Conservation (phyloP, 2,329 filamentous ascomycete genomes). For the Claviceps sp. region DNA sequence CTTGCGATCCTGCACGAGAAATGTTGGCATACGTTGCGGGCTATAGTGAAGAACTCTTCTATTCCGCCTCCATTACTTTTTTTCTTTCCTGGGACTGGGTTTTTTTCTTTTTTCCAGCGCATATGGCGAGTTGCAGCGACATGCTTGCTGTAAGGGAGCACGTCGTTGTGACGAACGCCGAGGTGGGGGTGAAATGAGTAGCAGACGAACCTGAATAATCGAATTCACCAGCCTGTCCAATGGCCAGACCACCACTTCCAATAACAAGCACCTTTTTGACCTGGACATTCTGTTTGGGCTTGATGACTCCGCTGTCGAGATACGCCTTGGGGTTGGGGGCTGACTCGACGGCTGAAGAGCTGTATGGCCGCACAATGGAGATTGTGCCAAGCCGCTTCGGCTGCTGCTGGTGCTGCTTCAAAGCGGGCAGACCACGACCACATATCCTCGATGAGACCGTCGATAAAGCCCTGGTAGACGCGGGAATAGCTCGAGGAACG, state of each 20-base stretch:
- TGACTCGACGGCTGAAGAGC: constrained; percentile 40
- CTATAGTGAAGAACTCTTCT: neutral
- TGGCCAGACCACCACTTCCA: constrained; percentile 86
- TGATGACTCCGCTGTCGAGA: constrained; percentile 75
- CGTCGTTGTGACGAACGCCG: neutral
- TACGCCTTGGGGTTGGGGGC: constrained; percentile 78
- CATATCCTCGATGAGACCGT: constrained; percentile 20
- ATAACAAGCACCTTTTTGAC: constrained; percentile 97
- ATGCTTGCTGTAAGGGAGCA: neutral
- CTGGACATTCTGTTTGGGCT: constrained; percentile 65
- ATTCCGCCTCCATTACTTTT: neutral
- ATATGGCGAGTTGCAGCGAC: neutral
- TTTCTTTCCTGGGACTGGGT: neutral
- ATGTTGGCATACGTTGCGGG: constrained; percentile 7
- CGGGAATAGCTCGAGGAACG: constrained; percentile 28
- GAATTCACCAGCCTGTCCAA: constrained; percentile 96
- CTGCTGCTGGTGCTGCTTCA: constrained; percentile 10
- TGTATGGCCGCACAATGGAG: constrained; percentile 28
- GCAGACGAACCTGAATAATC: constrained; percentile 77
- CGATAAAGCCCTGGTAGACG: constrained; percentile 32
- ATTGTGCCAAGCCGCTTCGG: constrained; percentile 35
- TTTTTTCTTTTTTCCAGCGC: neutral
- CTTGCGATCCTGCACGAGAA: constrained; percentile 62
- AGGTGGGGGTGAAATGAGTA: neutral
- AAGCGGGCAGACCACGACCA: constrained; percentile 20